These are phyloP conservation scores for Stentor roeselii DNA, from an alignment of 73 alveolate genomes.

Conservation along the genomic window DNA sequence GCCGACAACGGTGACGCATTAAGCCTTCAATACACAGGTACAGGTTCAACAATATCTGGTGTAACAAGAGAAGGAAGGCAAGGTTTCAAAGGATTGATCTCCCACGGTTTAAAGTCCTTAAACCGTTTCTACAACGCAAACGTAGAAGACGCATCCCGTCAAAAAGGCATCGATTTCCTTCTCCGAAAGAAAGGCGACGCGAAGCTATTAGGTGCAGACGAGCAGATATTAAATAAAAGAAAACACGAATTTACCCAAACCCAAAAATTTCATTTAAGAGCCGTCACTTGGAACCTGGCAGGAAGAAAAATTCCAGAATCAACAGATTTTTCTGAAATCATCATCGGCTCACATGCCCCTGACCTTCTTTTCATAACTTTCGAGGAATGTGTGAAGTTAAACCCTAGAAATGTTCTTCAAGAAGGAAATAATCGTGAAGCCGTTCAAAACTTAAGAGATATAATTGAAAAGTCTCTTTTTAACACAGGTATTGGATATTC, in stretches of 20 bases:
- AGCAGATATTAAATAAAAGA: slow-evolving; percentile 11
- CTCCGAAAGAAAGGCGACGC: slow-evolving; percentile 22
- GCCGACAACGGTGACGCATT: slow-evolving; percentile 88
- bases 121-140: slow-evolving; percentile 69
- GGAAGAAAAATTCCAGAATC: neutral
- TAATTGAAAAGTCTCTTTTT: slow-evolving; percentile 20
- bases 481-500: slow-evolving; percentile 43
- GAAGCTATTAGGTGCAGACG: neutral
- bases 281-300: slow-evolving; percentile 16
- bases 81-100: slow-evolving; percentile 64
- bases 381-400: slow-evolving; percentile 78
- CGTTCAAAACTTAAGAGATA: neutral
- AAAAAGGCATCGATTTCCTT: slow-evolving; percentile 63
- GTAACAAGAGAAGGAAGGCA: slow-evolving; percentile 77
- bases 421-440: slow-evolving; percentile 20
- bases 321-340: slow-evolving; percentile 14
- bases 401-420: slow-evolving; percentile 52
- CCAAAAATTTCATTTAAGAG: neutral
- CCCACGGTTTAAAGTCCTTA: slow-evolving; percentile 65
- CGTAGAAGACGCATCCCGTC: slow-evolving; percentile 64
- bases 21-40: slow-evolving; percentile 83
- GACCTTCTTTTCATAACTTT: slow-evolving; percentile 75
- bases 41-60: slow-evolving; percentile 80
- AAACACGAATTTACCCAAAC: neutral
- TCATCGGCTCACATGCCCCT: slow-evolving; percentile 49